phyloP scores from a whole-genome alignment of 305 asterid species.

The Fraxinus baroniana region DNA sequence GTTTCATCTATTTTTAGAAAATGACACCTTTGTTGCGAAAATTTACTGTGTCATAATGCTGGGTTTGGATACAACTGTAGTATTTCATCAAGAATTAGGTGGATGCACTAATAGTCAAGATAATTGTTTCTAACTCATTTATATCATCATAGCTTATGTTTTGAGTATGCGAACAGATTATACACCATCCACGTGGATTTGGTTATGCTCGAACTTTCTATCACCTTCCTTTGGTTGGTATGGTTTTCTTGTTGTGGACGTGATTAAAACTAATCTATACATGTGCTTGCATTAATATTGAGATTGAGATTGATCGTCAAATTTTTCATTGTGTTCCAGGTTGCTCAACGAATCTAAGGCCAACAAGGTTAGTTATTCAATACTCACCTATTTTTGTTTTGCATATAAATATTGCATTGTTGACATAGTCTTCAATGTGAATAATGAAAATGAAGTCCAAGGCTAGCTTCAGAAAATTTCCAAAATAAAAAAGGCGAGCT shows the following conservation, averaged over 20 bases:
- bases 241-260: neutral
- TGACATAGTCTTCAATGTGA: neutral
- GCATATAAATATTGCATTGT: neutral
- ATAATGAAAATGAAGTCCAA: neutral
- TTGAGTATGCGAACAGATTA: slow-evolving; percentile 1
- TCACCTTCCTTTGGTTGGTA: slow-evolving; percentile 19
- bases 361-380: slow-evolving; percentile 54
- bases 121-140: neutral
- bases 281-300: neutral
- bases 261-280: neutral
- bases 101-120: neutral
- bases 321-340: slow-evolving; percentile 37
- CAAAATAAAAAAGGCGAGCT: neutral
- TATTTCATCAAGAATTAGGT: neutral
- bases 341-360: slow-evolving; percentile 30
- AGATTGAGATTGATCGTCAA: neutral
- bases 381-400: slow-evolving; percentile 1
- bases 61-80: neutral
- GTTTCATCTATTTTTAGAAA: neutral
- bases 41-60: neutral
- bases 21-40: neutral
- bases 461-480: neutral
- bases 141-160: neutral
- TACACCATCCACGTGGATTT: slow-evolving; percentile 1
- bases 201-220: slow-evolving; percentile 15